Evolutionary conservation across 371 early-diverging fungal genomes (phyloP), one percentile per base, ranked within the genome.

Genomic region (Circinella umbellata): DNA sequence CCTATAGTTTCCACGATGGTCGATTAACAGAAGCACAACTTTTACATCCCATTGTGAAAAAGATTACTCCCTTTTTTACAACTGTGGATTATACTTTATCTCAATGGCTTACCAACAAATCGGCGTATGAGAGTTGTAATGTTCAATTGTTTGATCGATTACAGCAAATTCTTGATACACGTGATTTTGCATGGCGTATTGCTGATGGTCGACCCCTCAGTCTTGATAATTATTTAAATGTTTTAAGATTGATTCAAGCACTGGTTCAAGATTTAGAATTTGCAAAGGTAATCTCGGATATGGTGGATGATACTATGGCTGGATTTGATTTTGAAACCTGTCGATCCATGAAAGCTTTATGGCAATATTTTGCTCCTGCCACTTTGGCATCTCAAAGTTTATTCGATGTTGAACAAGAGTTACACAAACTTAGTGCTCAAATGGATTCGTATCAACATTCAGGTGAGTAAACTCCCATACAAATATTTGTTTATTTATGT

Each of bases 361-460:
- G 91, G 91, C 83, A 84, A 66, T 78, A 84, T 36, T 88, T 89
- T 69, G 81, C 87, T 38, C 90, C 90, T 37, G 80, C 87, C 5
- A 86, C 88, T 5, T 61, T 90, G 54, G 81, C 86, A 15, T 80
- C 87, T 18, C 74, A 83, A 46, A 75, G 81, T 8, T 61, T 89
- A 49, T 82, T 81, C 69, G 65, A 76, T 17, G 63, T 89, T 8
- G 86, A 90, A 67, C 67, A 71, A 10, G 83, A 83, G 51, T 68
- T 89, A 35, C 69, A 70, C 37, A 61, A 72, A 14, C 14, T 51
- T 8, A 51, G 51, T n/a, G n/a, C 76, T 2, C 64, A 73, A 0
- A 76, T 84, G 64, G 75, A 82, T 57, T 59, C 63, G 1, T 79
- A 79, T 64, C 69, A 64, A 17, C 66, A 66, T 17, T 60, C 62